Evolutionary conservation across 2,329 filamentous ascomycete genomes (phyloP), one percentile per base, ranked within the genome.

Genomic region (Bipolaris victoriae): DNA sequence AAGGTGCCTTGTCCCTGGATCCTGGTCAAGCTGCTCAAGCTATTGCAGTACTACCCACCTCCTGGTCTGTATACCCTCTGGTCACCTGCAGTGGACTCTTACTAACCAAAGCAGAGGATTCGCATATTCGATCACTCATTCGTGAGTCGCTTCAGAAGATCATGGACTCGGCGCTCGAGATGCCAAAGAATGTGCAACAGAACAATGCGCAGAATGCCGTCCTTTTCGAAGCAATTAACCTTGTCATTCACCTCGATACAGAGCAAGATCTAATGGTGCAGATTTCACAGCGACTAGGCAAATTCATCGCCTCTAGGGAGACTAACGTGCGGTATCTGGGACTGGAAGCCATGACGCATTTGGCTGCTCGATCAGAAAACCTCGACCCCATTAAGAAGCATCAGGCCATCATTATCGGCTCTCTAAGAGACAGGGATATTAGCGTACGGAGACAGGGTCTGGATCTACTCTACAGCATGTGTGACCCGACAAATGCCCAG

Each of bases 1-100:
- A 97, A 97, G 72, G 95, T 99, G n/a, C 95, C 95, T 1, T 99
- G 95, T 73, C 95, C 95, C 2, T 99, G 95, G 95, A 88, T 99
- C 56, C 93, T 98, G 78, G 90, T 98, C 71, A 99, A 99, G 80
- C 84, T 99, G 16, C 79, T 99, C 64, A 88, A 93, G 61, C 79
- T 99, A 59, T 83, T 99, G 63, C 95, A 99, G 78, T 99, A 98
- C 76, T 99, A 97, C 77, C 90, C 93, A 24, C 94, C 95, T 44
- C 96, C 95, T 74, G 89, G 91, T 93, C 82, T 63, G 57, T 60
- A 39, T 15, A 35, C 20, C 33, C 40, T 31, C 15, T 10, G 13
- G 0, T 22, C 20, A 37, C 7, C 16, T 40, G 37, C 24, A 29
- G 26, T 3, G 20, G 20, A 61, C 73, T 60, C 16, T 31, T 22